phyloP scores from a whole-genome alignment of 1,139 yeast species.

The Diutina siamensis region DNA sequence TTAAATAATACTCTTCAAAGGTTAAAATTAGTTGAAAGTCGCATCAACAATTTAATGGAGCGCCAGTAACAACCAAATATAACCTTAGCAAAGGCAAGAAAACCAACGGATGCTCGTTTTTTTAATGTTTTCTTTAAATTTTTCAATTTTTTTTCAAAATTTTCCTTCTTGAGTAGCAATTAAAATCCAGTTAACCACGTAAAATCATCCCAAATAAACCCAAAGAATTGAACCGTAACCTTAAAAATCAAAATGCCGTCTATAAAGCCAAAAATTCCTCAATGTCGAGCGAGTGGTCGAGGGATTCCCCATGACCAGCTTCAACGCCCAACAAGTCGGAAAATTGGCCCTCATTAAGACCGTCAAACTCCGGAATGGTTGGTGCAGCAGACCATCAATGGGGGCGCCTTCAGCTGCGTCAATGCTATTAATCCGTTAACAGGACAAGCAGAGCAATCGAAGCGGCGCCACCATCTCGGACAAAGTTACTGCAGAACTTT shows the following conservation, averaged over 20 bases:
- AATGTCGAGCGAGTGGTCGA: constrained; percentile 12
- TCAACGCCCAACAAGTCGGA: constrained; percentile 10
- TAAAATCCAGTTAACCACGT: background rate
- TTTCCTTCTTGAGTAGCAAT: background rate
- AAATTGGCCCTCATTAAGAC: constrained; percentile 9
- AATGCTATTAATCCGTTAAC: constrained; percentile 29
- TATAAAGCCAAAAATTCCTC: constrained; percentile 21
- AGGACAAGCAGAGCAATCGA: constrained; percentile 25
- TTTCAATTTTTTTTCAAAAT: background rate
- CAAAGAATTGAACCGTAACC: constrained; percentile 5
- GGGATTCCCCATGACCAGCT: constrained; percentile 8
- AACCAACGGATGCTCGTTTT: constrained; percentile 6
- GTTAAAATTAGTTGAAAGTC: background rate
- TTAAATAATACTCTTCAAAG: background rate
- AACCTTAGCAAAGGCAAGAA: constrained; percentile 1
- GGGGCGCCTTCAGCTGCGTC: constrained; percentile 17
- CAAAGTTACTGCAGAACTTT: constrained; percentile 44
- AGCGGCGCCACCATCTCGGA: constrained; percentile 11
- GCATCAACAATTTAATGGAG: constrained; percentile 6
- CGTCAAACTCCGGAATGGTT: constrained; percentile 20
- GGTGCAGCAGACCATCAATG: constrained; percentile 31
- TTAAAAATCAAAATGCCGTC: background rate
- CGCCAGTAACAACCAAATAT: background rate
- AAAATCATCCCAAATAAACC: constrained; percentile 6
- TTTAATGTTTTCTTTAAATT: background rate